Percentiles rank a stretch among this genome's conserved stretches.
Evolutionary conservation across 2,329 filamentous ascomycete genomes (phyloP).

Genomic region (Lasiodiplodia sp.): DNA sequence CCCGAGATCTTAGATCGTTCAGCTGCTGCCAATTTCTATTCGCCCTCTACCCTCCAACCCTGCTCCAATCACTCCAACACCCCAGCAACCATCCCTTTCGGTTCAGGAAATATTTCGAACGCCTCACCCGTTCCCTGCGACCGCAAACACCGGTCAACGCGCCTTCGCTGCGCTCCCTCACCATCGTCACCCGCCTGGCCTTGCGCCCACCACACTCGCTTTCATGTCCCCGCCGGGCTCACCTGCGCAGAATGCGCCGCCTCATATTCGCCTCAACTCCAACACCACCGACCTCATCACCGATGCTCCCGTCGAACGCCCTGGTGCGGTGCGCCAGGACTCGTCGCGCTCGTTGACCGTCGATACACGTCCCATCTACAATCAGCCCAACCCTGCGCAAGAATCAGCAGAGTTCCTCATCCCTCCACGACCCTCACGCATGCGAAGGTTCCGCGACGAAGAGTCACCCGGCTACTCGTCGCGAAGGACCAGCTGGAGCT

Average conservation of each 20-base stretch:
- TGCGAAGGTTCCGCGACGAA: slow-evolving; percentile 61
- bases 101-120: slow-evolving; percentile 8
- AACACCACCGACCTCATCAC: slow-evolving; percentile 61
- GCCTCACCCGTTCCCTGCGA: neutral
- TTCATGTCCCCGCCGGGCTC: slow-evolving; percentile 29
- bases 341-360: slow-evolving; percentile 53
- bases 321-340: slow-evolving; percentile 48
- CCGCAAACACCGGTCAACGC: neutral
- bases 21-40: slow-evolving; percentile 21
- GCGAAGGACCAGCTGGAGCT: slow-evolving; percentile 70
- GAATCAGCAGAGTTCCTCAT: slow-evolving; percentile 60
- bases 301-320: slow-evolving; percentile 43
- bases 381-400: slow-evolving; percentile 40
- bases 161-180: neutral
- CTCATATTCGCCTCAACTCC: slow-evolving; percentile 71
- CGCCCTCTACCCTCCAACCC: slow-evolving; percentile 18
- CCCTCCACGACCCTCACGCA: slow-evolving; percentile 57
- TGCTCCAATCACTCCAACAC: slow-evolving; percentile 5
- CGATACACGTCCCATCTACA: slow-evolving; percentile 40
- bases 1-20: slow-evolving; percentile 22
- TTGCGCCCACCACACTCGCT: slow-evolving; percentile 20
- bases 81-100: slow-evolving; percentile 21
- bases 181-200: neutral
- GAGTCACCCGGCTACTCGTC: slow-evolving; percentile 54
- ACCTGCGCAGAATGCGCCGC: slow-evolving; percentile 46